Conservation (phyloP, 108 stramenopile genomes). For the Ochromonas danica region DNA sequence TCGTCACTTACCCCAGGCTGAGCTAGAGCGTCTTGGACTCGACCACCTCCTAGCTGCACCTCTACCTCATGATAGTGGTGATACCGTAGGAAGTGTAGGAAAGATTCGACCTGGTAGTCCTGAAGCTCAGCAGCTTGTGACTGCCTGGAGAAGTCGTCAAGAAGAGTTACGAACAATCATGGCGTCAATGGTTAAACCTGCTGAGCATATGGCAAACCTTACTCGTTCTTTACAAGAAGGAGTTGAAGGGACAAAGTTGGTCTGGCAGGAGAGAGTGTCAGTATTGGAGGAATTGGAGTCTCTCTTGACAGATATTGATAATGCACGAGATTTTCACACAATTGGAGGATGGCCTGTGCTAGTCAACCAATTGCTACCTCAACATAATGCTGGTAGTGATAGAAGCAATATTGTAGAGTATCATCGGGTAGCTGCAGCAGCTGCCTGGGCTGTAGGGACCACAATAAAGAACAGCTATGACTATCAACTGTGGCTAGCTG, state of each 20-base stretch:
- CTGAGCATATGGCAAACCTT: conserved; percentile 47
- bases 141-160: conserved; percentile 77
- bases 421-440: conserved; percentile 64
- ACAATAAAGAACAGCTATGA: conserved; percentile 85
- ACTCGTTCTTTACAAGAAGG: conserved; percentile 17
- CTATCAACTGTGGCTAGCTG: conserved; percentile 72
- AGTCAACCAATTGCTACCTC: conserved; percentile 63
- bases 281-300: conserved; percentile 78
- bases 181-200: conserved; percentile 44
- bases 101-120: background rate
- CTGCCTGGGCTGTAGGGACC: conserved; percentile 81
- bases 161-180: conserved; percentile 57
- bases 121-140: conserved; percentile 54
- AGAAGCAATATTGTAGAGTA: conserved; percentile 32
- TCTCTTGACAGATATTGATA: conserved; percentile 81
- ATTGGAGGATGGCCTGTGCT: conserved; percentile 80
- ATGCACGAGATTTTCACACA: conserved; percentile 88
- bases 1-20: background rate
- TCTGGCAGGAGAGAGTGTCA: conserved; percentile 48
- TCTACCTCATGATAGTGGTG: no score
- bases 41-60: background rate
- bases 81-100: no score
- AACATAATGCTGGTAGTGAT: conserved; percentile 29
- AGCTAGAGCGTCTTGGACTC: background rate
- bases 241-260: conserved; percentile 43